A percentile compares a stretch with the other conserved stretches of the same genome.
These are phyloP conservation scores for Cyberlindnera maclurae DNA, from an alignment of 805 yeast species.

Conservation along the genomic window DNA sequence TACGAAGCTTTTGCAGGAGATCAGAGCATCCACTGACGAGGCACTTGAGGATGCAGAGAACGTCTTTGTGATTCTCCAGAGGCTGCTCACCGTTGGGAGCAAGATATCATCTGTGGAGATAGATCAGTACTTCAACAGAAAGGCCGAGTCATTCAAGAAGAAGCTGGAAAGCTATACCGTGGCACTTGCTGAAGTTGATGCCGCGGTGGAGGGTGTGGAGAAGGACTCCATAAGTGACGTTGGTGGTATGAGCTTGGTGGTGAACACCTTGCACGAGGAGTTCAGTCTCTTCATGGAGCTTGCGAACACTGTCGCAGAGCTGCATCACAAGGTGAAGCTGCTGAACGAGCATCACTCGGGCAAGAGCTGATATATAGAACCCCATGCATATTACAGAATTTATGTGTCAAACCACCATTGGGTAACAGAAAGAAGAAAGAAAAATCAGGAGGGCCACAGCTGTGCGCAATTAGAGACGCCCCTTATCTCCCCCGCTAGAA, in stretches of 20 bases:
- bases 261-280: constrained; percentile 60
- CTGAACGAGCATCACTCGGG: constrained; percentile 13
- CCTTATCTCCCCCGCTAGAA: too few relatives aligned
- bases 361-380: too few relatives aligned
- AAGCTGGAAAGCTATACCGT: constrained; percentile 45
- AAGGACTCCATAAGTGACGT: constrained; percentile 37
- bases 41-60: constrained; percentile 40
- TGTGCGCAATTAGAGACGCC: too few relatives aligned
- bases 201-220: constrained; percentile 55
- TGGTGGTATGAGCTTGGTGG: constrained; percentile 41
- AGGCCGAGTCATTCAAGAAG: constrained; percentile 28
- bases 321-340: constrained; percentile 46
- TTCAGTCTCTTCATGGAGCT: constrained; percentile 66
- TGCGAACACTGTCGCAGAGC: constrained; percentile 65
- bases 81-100: constrained; percentile 45
- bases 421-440: too few relatives aligned
- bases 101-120: constrained; percentile 49
- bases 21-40: constrained; percentile 36
- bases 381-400: too few relatives aligned
- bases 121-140: constrained; percentile 47
- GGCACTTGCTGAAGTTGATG: constrained; percentile 46
- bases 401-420: too few relatives aligned
- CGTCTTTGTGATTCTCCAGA: constrained; percentile 46
- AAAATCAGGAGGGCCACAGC: too few relatives aligned
- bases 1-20: constrained; percentile 35